A percentile compares a stretch with the other conserved stretches of the same genome.
Evolutionary conservation across 2,329 filamentous ascomycete species (phyloP).

Genomic region (Ilyonectria mors-panacis): DNA sequence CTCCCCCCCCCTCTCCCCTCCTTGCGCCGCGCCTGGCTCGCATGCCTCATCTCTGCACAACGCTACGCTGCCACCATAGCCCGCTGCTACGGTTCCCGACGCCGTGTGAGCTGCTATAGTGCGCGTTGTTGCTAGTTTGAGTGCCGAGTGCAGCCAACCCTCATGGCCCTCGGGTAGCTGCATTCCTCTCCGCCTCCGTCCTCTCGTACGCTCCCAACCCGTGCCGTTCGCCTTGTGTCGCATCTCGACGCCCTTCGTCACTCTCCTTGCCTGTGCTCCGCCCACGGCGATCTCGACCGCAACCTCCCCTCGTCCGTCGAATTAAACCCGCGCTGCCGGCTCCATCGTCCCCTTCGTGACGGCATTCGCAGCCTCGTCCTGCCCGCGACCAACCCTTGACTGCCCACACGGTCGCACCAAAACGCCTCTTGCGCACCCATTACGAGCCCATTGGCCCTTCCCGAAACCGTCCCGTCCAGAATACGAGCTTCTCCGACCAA

Average conservation of each 20-base stretch:
- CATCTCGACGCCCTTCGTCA: slow-evolving; percentile 26
- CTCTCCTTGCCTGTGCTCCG: slow-evolving; percentile 24
- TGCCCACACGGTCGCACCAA: slow-evolving; percentile 40
- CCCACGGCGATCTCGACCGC: slow-evolving; percentile 35
- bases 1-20: slow-evolving; percentile 27
- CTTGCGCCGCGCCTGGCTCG: slow-evolving; percentile 46
- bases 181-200: slow-evolving; percentile 36
- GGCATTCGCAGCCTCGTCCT: slow-evolving; percentile 39
- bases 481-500: slow-evolving; percentile 53
- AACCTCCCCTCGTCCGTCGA: slow-evolving; percentile 30
- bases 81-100: slow-evolving; percentile 42
- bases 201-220: slow-evolving; percentile 10
- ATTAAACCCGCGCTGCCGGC: slow-evolving; percentile 36
- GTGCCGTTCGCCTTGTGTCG: slow-evolving; percentile 35
- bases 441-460: slow-evolving; percentile 46
- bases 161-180: slow-evolving; percentile 49
- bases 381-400: slow-evolving; percentile 42
- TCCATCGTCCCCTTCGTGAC: slow-evolving; percentile 33
- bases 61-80: slow-evolving; percentile 46
- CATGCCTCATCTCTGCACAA: slow-evolving; percentile 56
- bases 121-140: slow-evolving; percentile 41
- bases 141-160: slow-evolving; percentile 42
- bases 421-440: slow-evolving; percentile 46
- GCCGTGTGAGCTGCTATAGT: slow-evolving; percentile 45
- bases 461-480: slow-evolving; percentile 40